Conservation (phyloP, 208 protist genomes). For the Leishmania tarentolae region DNA sequence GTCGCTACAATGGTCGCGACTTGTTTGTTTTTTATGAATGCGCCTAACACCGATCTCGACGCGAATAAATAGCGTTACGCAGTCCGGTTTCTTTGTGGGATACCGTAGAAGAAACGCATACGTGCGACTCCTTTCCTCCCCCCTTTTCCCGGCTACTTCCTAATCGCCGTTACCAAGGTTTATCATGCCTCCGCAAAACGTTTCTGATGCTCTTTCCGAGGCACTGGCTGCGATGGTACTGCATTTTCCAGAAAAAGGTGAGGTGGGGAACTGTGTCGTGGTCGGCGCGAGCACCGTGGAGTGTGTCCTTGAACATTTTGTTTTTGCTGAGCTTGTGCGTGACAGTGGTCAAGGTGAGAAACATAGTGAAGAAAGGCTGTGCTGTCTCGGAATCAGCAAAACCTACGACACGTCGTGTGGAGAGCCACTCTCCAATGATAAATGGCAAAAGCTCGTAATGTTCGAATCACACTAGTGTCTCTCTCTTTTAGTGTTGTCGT, state of each 20-base stretch:
- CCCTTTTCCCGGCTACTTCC: not conserved
- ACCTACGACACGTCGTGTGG: not conserved
- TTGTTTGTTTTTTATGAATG: not conserved
- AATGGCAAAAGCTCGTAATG: not conserved
- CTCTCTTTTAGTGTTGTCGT: not conserved
- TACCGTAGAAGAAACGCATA: not conserved
- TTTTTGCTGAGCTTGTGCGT: not conserved
- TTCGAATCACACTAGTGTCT: not conserved
- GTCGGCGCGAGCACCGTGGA: not conserved
- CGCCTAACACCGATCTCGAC: not conserved
- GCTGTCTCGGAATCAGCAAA: not conserved
- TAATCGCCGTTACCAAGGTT: not conserved
- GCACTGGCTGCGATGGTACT: not conserved
- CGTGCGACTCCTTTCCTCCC: not conserved
- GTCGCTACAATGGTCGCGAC: not conserved
- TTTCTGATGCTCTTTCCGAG: not conserved
- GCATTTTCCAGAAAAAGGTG: no score
- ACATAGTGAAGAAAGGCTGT: not conserved
- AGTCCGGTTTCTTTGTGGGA: not conserved
- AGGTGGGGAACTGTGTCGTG: not conserved
- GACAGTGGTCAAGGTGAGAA: not conserved
- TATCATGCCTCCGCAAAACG: no score
- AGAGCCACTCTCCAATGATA: not conserved
- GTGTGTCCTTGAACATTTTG: not conserved
- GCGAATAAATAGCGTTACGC: not conserved